Evolutionary conservation across 768 basidiomycete species (phyloP).

Genomic region (Mycena floridula): DNA sequence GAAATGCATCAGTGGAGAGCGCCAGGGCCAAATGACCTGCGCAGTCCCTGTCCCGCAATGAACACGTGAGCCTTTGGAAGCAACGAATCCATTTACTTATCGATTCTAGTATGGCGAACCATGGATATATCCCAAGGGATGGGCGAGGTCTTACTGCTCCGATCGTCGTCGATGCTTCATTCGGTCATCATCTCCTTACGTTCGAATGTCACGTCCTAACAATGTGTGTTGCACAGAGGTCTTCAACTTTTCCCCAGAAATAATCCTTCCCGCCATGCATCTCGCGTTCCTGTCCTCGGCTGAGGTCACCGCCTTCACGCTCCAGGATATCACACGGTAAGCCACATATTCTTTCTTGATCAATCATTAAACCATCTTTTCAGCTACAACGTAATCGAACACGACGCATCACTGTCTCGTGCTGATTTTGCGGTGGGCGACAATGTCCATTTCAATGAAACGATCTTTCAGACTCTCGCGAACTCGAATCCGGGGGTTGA

Average conservation of each 20-base stretch:
- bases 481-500: conserved; percentile 12
- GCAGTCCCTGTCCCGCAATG: neutral
- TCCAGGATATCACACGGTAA: conserved; percentile 10
- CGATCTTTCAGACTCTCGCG: conserved; percentile 11
- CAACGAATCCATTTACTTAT: no score
- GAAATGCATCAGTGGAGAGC: no score
- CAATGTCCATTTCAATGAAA: no score
- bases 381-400: conserved; percentile 9
- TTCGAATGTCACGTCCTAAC: neutral
- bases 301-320: conserved; percentile 7
- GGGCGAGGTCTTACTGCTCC: neutral
- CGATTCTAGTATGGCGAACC: neutral
- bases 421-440: conserved; percentile 8
- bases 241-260: conserved; percentile 11
- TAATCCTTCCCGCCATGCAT: conserved; percentile 8
- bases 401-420: conserved; percentile 13
- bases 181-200: neutral
- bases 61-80: no score
- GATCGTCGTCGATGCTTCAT: neutral
- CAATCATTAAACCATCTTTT: neutral
- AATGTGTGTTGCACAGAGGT: conserved; percentile 2
- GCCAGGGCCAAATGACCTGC: no score
- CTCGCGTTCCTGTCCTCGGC: conserved; percentile 10
- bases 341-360: neutral
- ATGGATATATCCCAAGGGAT: neutral